phyloP scores from a whole-genome alignment of 805 yeast species.

The Starmerella stigmatis region DNA sequence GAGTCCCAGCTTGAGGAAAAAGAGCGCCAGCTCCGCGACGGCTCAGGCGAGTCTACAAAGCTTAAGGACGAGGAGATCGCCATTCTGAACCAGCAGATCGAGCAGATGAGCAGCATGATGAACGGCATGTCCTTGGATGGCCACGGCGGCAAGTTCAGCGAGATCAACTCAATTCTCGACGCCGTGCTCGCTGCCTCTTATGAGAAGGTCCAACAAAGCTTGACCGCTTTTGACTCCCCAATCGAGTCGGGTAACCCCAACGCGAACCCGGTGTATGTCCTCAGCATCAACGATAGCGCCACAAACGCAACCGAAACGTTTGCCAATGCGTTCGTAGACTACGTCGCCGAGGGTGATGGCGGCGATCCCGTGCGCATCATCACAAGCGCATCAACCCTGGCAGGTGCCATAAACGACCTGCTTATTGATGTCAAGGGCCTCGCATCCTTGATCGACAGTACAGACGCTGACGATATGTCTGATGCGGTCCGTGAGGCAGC shows the following conservation, averaged over 20 bases:
- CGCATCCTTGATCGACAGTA: conserved; percentile 34
- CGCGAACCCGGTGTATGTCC: conserved; percentile 57
- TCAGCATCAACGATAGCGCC: conserved; percentile 60
- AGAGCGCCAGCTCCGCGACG: conserved; percentile 27
- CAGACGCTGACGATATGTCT: conserved; percentile 46
- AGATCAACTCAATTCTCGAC: conserved; percentile 44
- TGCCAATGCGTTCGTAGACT: conserved; percentile 63
- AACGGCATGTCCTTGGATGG: conserved; percentile 35
- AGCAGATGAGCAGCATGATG: conserved; percentile 56
- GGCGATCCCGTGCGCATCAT: conserved; percentile 50
- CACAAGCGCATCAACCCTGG: conserved; percentile 50
- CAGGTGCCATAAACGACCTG: conserved; percentile 52
- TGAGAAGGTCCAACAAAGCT: conserved; percentile 59
- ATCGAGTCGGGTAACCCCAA: conserved; percentile 70
- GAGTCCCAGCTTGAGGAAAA: conserved; percentile 23
- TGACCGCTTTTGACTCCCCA: conserved; percentile 61
- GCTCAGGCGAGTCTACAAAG: conserved; percentile 34
- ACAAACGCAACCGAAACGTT: conserved; percentile 67
- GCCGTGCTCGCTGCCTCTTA: conserved; percentile 60
- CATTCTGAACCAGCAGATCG: conserved; percentile 55
- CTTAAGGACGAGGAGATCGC: conserved; percentile 73
- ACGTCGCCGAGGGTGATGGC: conserved; percentile 65
- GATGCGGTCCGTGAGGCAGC: conserved; percentile 50
- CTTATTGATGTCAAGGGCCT: conserved; percentile 63
- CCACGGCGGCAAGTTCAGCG: conserved; percentile 20